These are phyloP conservation scores for Cercis canadensis DNA, from an alignment of 306 rosid species.

Conservation along the genomic window DNA sequence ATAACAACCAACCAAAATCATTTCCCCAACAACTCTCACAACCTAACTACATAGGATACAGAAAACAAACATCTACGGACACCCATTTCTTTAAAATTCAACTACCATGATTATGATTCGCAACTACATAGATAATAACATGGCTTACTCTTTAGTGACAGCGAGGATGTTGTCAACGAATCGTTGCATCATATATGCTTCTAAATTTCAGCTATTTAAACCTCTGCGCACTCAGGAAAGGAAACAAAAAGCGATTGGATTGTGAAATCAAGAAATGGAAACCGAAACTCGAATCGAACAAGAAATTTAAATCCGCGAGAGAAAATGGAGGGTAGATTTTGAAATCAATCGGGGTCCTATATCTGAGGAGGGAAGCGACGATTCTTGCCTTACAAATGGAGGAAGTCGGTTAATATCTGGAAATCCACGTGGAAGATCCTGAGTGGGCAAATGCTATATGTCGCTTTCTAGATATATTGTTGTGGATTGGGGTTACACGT, in stretches of 20 bases:
- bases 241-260: background rate
- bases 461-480: conserved; percentile 12
- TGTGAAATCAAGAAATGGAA: conserved; percentile 25
- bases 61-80: background rate
- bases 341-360: conserved; percentile 4
- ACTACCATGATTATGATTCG: background rate
- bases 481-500: conserved; percentile 35
- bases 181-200: conserved; percentile 59
- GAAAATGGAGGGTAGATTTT: conserved; percentile 33
- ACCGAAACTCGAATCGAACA: conserved; percentile 29
- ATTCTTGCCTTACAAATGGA: conserved; percentile 11
- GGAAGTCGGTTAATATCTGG: conserved; percentile 34
- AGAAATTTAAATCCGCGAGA: conserved; percentile 1
- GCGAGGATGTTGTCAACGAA: conserved; percentile 73
- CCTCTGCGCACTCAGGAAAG: background rate
- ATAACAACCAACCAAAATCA: background rate
- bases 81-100: conserved; percentile 3
- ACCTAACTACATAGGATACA: background rate
- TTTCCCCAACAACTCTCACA: background rate
- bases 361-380: conserved; percentile 16
- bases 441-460: conserved; percentile 3
- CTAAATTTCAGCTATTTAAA: conserved; percentile 24
- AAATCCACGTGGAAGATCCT: conserved; percentile 30
- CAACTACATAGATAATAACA: conserved; percentile 3
- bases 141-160: conserved; percentile 73